phyloP scores from a whole-genome alignment of 2,329 filamentous ascomycete genomes.

The Monilinia fructigena region DNA sequence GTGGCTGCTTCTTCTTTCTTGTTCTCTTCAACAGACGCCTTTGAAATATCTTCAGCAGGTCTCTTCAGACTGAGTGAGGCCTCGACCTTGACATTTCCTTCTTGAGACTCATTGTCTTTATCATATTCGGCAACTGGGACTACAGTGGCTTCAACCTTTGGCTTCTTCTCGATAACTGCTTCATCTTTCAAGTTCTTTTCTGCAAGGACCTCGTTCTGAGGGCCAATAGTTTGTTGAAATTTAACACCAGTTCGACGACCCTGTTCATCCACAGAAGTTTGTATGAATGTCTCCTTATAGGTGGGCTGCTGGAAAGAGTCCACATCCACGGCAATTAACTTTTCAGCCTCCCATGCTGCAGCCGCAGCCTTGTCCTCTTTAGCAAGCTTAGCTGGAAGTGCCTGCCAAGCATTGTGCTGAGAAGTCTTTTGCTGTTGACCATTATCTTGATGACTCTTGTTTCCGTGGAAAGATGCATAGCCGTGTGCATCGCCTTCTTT shows the following conservation, averaged over 20 bases:
- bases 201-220: constrained; percentile 14
- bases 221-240: constrained; percentile 22
- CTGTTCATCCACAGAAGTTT: constrained; percentile 39
- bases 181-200: background rate
- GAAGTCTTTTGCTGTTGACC: background rate
- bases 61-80: constrained; percentile 20
- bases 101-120: constrained; percentile 16
- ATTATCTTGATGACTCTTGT: background rate
- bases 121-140: constrained; percentile 14
- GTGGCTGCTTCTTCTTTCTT: constrained; percentile 9
- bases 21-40: constrained; percentile 10
- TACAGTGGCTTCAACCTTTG: constrained; percentile 1
- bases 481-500: constrained; percentile 11
- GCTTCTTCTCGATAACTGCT: background rate
- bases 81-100: constrained; percentile 20
- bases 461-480: constrained; percentile 1
- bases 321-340: constrained; percentile 17
- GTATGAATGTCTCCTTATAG: constrained; percentile 38
- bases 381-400: constrained; percentile 31
- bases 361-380: constrained; percentile 34
- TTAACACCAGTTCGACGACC: constrained; percentile 31
- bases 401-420: constrained; percentile 32
- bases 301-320: constrained; percentile 27
- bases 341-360: constrained; percentile 26
- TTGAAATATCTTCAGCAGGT: constrained; percentile 26